A percentile compares a stretch with the other conserved stretches of the same genome.
Evolutionary conservation across 192 early-diverging fungal species (phyloP).

Genomic region (Backusella macrospora): DNA sequence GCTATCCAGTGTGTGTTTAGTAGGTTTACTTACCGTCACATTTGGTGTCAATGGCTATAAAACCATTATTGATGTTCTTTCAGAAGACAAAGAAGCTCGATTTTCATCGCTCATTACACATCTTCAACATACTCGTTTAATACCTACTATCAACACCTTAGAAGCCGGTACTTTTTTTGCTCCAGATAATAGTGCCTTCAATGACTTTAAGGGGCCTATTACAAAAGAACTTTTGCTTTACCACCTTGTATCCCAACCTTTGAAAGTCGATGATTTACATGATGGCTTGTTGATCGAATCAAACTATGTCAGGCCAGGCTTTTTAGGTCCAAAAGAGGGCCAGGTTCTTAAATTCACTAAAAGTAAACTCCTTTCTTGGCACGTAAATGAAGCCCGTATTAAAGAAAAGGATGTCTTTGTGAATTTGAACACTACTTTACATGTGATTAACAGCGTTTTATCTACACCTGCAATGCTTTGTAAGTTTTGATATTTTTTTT

Average conservation of each 20-base stretch:
- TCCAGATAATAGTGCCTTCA: slow-evolving; percentile 59
- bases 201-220: slow-evolving; percentile 31
- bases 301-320: slow-evolving; percentile 15
- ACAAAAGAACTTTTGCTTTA: slow-evolving; percentile 31
- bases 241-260: slow-evolving; percentile 25
- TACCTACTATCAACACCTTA: slow-evolving; percentile 57
- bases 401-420: slow-evolving; percentile 42
- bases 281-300: slow-evolving; percentile 35
- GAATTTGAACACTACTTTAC: slow-evolving; percentile 48
- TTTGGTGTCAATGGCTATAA: slow-evolving; percentile 19
- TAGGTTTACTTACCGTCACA: not conserved
- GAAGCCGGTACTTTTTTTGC: slow-evolving; percentile 60
- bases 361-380: not conserved
- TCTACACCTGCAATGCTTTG: slow-evolving; percentile 43
- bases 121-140: slow-evolving; percentile 58
- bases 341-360: slow-evolving; percentile 31
- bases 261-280: slow-evolving; percentile 24
- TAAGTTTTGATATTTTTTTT: slow-evolving; percentile 36
- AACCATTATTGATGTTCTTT: slow-evolving; percentile 59
- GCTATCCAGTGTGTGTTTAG: not conserved
- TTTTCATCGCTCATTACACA: slow-evolving; percentile 55
- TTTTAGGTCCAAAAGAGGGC: slow-evolving; percentile 15
- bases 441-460: slow-evolving; percentile 49
- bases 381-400: slow-evolving; percentile 31
- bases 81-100: slow-evolving; percentile 42